phyloP scores from a whole-genome alignment of 2,329 filamentous ascomycete species.

The Alternaria rosae region DNA sequence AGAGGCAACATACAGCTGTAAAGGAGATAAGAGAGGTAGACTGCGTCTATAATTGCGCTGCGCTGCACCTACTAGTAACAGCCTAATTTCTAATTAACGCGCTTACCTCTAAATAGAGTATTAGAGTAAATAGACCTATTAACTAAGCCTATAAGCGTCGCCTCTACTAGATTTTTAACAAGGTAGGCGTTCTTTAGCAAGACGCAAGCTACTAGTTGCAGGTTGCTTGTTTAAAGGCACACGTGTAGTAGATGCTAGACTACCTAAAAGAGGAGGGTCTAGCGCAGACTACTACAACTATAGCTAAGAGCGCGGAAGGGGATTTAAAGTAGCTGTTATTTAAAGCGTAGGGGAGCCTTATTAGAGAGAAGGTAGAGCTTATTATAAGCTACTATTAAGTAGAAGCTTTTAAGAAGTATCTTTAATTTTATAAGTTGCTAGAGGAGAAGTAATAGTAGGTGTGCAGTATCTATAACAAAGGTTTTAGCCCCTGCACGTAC shows the following conservation, averaged over 20 bases:
- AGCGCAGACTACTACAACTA: too few relatives aligned
- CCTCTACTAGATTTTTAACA: background rate
- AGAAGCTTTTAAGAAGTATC: background rate
- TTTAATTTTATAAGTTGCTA: background rate
- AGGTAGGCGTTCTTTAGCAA: background rate
- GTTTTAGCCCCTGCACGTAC: background rate
- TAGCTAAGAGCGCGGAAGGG: too few relatives aligned
- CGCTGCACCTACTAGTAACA: background rate
- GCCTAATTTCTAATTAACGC: background rate
- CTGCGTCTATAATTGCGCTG: background rate
- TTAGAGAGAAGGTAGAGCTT: conserved; percentile 1
- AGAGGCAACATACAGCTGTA: background rate
- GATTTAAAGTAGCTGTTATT: background rate
- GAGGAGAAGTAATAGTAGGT: background rate
- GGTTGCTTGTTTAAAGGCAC: too few relatives aligned
- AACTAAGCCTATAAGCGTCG: background rate
- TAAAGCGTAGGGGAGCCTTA: background rate
- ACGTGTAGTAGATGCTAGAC: too few relatives aligned
- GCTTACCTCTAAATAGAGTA: background rate
- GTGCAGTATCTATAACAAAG: background rate
- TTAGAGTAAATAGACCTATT: background rate
- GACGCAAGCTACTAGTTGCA: too few relatives aligned
- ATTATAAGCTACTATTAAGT: background rate
- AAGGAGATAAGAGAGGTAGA: background rate
- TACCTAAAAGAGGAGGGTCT: too few relatives aligned